Evolutionary conservation across 441 rosid species (phyloP), one percentile per base, ranked within the genome.

Genomic region (Adansonia madagascariensis): DNA sequence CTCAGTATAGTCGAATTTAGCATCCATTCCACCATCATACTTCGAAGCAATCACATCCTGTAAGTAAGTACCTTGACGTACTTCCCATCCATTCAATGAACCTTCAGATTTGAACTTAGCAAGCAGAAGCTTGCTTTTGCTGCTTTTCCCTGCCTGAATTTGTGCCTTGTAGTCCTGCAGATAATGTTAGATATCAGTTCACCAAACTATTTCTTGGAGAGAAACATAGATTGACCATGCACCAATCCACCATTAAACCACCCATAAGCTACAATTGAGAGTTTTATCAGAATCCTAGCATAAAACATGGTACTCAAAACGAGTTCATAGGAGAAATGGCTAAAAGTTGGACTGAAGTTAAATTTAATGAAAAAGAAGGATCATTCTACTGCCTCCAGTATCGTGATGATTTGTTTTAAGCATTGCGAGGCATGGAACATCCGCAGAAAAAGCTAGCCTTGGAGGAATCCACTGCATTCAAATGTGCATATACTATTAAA

Each of bases 11-110:
- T 92, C 92, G 69, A 95, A 91, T 84, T 85, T 94, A 69, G 97
- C 99, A 84, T 95, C 97, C 92, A 95, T 94, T 69, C 98, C 98
- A 41, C 89, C 98, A 81, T 94, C 99, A 76, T 88, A 94, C 87
- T 90, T 95, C 9, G 92, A 83, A 81, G 92, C 90, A 77, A 92
- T 65, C 31, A 86, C 87, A 75, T 94, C 97, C 89, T 91, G 95
- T 80, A 95, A 95, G 80, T 95, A 95, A 82, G 97, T 90, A 76
- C 99, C 98, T 84, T 87, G 89, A 64, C 88, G 93, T 71, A 92
- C 87, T 84, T 95, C 92, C 99, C 99, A 95, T 18, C 93, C 97
- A 17, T 84, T 35, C 76, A 95, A 86, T 35, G 98, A 82, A 59
- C 89, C 90, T 35, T 81, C 88, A 1, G 90, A 84, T 78, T 89